These are phyloP conservation scores for Syzygium syzygioides DNA, from an alignment of 441 rosid species.

Conservation along the genomic window DNA sequence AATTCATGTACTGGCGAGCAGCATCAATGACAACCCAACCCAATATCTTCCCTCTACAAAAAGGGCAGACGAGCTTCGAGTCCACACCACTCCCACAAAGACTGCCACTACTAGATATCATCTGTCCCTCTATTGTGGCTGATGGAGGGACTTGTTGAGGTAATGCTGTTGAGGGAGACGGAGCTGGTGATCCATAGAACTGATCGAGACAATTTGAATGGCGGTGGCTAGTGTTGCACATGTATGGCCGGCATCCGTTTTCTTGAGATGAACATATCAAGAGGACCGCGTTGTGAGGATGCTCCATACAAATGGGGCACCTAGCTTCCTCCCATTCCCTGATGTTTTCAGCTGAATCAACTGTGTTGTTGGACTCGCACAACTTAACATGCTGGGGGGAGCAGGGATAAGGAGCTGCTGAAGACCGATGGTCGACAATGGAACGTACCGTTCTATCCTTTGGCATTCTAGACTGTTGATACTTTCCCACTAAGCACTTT, in stretches of 20 bases:
- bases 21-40: conserved; percentile 28
- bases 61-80: conserved; percentile 29
- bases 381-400: conserved; percentile 27
- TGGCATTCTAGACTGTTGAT: conserved; percentile 13
- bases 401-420: conserved; percentile 46
- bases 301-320: conserved; percentile 69
- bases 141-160: conserved; percentile 12
- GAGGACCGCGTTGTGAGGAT: conserved; percentile 63
- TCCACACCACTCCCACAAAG: not conserved
- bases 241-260: conserved; percentile 55
- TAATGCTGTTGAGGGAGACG: conserved; percentile 9
- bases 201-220: conserved; percentile 60
- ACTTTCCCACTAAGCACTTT: not conserved
- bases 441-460: conserved; percentile 25
- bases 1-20: conserved; percentile 35
- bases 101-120: conserved; percentile 1
- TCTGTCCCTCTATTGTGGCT: not conserved
- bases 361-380: conserved; percentile 8
- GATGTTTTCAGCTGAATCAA: conserved; percentile 18
- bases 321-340: conserved; percentile 53
- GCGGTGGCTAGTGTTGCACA: conserved; percentile 57
- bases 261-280: conserved; percentile 44
- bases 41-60: conserved; percentile 24
- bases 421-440: conserved; percentile 13
- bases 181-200: conserved; percentile 23